Percentiles rank a stretch among this genome's conserved stretches.
These are phyloP conservation scores for Puccinellia tenuiflora DNA, from an alignment of 176 grass and related monocot genomes.

Conservation along the genomic window DNA sequence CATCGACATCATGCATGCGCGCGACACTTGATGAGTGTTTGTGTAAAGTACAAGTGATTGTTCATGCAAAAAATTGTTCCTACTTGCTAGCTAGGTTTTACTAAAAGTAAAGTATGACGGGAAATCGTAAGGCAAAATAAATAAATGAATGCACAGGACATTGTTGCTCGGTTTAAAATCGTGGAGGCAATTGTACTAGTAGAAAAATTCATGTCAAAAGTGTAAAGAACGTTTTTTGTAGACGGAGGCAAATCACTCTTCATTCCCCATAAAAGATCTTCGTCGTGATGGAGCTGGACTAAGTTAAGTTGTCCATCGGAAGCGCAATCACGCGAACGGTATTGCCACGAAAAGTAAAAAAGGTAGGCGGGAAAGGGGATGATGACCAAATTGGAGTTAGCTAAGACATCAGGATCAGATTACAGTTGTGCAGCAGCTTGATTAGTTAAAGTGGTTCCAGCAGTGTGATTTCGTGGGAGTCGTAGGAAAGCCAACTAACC, in stretches of 20 bases:
- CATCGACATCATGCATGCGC: slow-evolving; percentile 25
- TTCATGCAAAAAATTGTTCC: background rate
- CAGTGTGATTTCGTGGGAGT: too few species aligned
- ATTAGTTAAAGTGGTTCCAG: slow-evolving; percentile 1
- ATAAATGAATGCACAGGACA: too few species aligned
- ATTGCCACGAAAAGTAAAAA: background rate
- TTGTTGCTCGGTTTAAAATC: too few species aligned
- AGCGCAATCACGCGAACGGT: background rate
- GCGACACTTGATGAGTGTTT: background rate
- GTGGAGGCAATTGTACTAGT: too few species aligned
- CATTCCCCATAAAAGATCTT: too few species aligned
- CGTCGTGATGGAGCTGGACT: slow-evolving; percentile 6
- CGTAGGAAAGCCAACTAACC: too few species aligned
- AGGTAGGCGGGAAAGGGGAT: background rate
- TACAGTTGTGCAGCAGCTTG: background rate
- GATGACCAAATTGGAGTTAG: slow-evolving; percentile 15
- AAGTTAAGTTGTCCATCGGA: background rate
- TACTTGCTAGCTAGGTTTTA: too few species aligned
- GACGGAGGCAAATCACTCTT: too few species aligned
- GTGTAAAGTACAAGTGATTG: background rate
- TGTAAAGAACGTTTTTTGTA: too few species aligned
- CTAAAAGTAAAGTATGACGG: too few species aligned
- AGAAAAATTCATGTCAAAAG: too few species aligned
- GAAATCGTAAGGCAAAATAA: too few species aligned
- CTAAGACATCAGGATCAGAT: slow-evolving; percentile 21